phyloP scores from a whole-genome alignment of 805 yeast species.

The Cyberlindnera amylophila region DNA sequence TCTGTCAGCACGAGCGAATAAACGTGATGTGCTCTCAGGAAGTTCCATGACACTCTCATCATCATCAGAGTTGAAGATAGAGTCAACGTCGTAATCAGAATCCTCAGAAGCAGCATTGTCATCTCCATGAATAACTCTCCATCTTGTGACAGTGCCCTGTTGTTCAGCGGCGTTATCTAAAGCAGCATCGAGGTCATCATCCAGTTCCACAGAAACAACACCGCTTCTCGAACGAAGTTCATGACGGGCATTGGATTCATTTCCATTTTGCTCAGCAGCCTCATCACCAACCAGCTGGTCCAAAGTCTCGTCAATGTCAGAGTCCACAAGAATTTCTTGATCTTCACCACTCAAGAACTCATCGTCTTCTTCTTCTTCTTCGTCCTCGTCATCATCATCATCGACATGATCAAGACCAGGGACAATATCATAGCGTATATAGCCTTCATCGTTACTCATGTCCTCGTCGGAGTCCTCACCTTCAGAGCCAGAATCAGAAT shows the following conservation, averaged over 20 bases:
- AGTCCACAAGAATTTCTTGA: slow-evolving; percentile 10
- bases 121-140: slow-evolving; percentile 22
- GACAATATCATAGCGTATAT: slow-evolving; percentile 14
- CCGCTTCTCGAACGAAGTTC: not conserved
- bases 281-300: slow-evolving; percentile 30
- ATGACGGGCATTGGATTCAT: not conserved
- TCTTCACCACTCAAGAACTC: slow-evolving; percentile 18
- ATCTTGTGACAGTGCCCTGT: not conserved
- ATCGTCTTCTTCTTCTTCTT: slow-evolving; percentile 27
- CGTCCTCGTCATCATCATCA: slow-evolving; percentile 15
- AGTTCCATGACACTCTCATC: slow-evolving; percentile 21
- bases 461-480: slow-evolving; percentile 20
- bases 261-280: slow-evolving; percentile 3
- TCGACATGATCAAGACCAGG: slow-evolving; percentile 10
- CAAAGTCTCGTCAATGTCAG: slow-evolving; percentile 20
- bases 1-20: slow-evolving; percentile 8
- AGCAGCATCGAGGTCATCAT: slow-evolving; percentile 6
- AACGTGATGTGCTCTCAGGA: slow-evolving; percentile 2
- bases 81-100: slow-evolving; percentile 12
- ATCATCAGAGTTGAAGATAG: slow-evolving; percentile 12
- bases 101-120: slow-evolving; percentile 22
- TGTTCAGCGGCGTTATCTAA: slow-evolving; percentile 2
- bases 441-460: slow-evolving; percentile 10
- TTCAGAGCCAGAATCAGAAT: slow-evolving; percentile 1
- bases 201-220: slow-evolving; percentile 6